A percentile compares a stretch with the other conserved stretches of the same genome.
Evolutionary conservation across 805 yeast species (phyloP).

Genomic region (Ogataea haglerorum): DNA sequence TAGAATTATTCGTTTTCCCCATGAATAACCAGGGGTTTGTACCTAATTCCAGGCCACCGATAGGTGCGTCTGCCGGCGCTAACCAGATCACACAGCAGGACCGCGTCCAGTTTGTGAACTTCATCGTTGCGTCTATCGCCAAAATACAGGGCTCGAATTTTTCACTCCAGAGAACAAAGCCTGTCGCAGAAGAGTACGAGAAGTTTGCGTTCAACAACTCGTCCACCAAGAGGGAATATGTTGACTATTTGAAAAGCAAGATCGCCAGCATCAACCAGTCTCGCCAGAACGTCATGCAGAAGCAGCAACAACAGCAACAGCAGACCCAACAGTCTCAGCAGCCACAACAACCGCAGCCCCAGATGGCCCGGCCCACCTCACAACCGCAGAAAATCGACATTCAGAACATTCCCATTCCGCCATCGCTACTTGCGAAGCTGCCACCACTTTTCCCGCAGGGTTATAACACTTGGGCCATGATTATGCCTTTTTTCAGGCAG

Average conservation of each 20-base stretch:
- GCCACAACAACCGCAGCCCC: constrained; percentile 29
- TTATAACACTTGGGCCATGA: constrained; percentile 77
- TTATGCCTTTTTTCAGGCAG: constrained; percentile 56
- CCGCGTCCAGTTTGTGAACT: constrained; percentile 31
- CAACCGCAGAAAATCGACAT: constrained; percentile 37
- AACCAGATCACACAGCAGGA: constrained; percentile 30
- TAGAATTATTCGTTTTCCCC: constrained; percentile 5
- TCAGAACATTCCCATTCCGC: constrained; percentile 70
- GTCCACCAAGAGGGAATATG: constrained; percentile 54
- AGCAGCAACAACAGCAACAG: constrained; percentile 25
- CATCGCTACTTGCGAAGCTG: constrained; percentile 56
- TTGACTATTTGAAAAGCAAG: constrained; percentile 44
- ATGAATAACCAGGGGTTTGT: constrained; percentile 13
- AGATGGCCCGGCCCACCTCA: constrained; percentile 7
- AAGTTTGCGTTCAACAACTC: constrained; percentile 60
- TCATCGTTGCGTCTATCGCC: constrained; percentile 31
- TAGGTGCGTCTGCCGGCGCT: constrained; percentile 2
- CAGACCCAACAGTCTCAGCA: constrained; percentile 27
- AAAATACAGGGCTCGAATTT: constrained; percentile 33
- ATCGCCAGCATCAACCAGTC: constrained; percentile 37
- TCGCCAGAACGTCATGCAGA: constrained; percentile 21
- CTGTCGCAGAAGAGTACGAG: constrained; percentile 69
- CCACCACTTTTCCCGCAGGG: constrained; percentile 72
- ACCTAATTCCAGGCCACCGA: constrained; percentile 3
- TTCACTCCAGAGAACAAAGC: constrained; percentile 39